phyloP scores from a whole-genome alignment of 2,329 filamentous ascomycete genomes.

The Elsinoe fawcettii region DNA sequence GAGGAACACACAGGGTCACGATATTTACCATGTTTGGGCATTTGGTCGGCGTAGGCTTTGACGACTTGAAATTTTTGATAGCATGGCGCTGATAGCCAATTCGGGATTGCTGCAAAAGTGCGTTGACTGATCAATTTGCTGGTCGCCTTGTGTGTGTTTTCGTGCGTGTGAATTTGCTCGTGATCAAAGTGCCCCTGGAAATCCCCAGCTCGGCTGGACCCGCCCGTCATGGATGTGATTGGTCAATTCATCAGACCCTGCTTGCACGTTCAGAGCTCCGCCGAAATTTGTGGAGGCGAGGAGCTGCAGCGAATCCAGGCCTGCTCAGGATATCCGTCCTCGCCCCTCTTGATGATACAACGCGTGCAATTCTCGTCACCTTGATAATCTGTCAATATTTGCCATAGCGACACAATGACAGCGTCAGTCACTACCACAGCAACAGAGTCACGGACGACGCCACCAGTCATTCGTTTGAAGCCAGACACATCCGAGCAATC shows the following conservation, averaged over 20 bases:
- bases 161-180: no score
- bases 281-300: constrained; percentile 5
- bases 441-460: not conserved
- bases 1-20: not conserved
- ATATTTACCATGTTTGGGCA: not conserved
- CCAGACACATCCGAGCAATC: not conserved
- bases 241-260: not conserved
- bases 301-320: not conserved
- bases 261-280: not conserved
- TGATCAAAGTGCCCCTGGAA: not conserved
- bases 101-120: no score
- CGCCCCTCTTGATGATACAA: not conserved
- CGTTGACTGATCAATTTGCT: no score
- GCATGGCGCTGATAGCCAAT: not conserved
- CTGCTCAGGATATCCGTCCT: not conserved
- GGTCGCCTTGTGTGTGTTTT: no score
- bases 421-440: constrained; percentile 11
- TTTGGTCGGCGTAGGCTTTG: not conserved
- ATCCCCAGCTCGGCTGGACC: not conserved
- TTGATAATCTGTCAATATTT: not conserved
- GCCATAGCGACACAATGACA: not conserved
- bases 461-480: not conserved
- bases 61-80: not conserved
- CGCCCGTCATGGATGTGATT: not conserved
- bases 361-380: not conserved